Base-by-base conservation (phyloP, 768 basidiomycete genomes). In the Lactifluus hygrophoroides region DNA sequence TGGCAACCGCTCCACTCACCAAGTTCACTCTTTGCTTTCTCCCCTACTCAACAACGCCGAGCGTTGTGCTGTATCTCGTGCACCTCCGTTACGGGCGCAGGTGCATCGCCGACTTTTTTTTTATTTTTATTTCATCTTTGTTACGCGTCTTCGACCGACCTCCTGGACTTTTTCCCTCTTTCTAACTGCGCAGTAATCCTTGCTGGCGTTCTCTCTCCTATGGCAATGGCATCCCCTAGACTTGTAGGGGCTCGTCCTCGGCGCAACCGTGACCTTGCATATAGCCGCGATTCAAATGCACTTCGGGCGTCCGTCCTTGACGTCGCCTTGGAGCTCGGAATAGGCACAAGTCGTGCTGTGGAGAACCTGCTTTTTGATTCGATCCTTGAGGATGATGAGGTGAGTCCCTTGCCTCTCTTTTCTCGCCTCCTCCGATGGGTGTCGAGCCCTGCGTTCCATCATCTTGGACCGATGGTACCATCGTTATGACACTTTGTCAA, bases 261-360 rank as follows among this genome's bases (percentile, higher is more conserved):
- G 37, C 59, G 49, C 19, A 32, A 21, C 7, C 59, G 54, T 27
- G 54, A 34, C 11, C 13, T 44, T 16, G 34, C 42, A 27, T 25
- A 60, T 25, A 56, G 28, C 56, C 80, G 84, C 40, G 75, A 82
- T 65, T 85, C 85, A 0, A 80, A 75, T 69, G 68, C 78, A 14
- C 73, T 88, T 19, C 79, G 87, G 16, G 86, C 87, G 1, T 88
- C 86, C 16, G 86, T 89, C 23, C 78, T 88, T 40, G 85, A 89
- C 66, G 84, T 77, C 7, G 87, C 86, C 7, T 75, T 88, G 38
- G 74, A 86, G 67, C 77, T 89, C 13, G 87, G 87, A 3, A 67
- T 88, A 19, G 78, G 79, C 32, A 76, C 71, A 34, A 86, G 79
- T 60, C 73, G 77, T 17, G 75, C 80, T 27, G 80, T 88, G 19